These are phyloP conservation scores for Phascolomyces articulosus DNA, from an alignment of 371 early-diverging fungal species.

Conservation along the genomic window DNA sequence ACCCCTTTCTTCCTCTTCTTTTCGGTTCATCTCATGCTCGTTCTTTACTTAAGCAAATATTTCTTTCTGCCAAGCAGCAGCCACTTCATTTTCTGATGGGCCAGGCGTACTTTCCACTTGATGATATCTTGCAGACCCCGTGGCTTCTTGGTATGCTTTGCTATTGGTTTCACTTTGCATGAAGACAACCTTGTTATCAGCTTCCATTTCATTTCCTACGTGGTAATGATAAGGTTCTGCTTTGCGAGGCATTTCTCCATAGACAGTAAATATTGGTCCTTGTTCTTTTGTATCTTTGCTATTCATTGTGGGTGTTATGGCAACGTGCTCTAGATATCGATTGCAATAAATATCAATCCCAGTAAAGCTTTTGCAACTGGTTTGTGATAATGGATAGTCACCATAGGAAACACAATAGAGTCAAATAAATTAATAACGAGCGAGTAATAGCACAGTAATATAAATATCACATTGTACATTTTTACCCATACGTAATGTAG, in stretches of 20 bases:
- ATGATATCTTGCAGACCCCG: conserved; percentile 29
- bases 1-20: neutral
- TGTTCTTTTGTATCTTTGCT: neutral
- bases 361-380: conserved; percentile 1
- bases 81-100: conserved; percentile 18
- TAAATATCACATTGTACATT: conserved; percentile 7
- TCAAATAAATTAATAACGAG: conserved; percentile 16
- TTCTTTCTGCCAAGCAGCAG: conserved; percentile 11
- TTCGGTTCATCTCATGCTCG: conserved; percentile 3
- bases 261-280: neutral
- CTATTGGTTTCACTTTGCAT: conserved; percentile 20
- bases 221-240: conserved; percentile 26
- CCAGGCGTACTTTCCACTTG: conserved; percentile 31
- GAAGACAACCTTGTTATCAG: conserved; percentile 20
- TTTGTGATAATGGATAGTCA: conserved; percentile 5
- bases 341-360: conserved; percentile 16
- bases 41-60: conserved; percentile 7
- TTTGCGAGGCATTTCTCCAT: conserved; percentile 26
- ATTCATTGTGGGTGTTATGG: neutral
- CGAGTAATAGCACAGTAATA: conserved; percentile 5
- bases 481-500: conserved; percentile 19
- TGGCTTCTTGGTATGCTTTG: conserved; percentile 17
- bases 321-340: neutral
- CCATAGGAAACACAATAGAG: conserved; percentile 24
- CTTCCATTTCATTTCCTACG: conserved; percentile 29